Evolutionary conservation across 2,329 filamentous ascomycete genomes (phyloP).

Genomic region (Bipolaris bicolor): DNA sequence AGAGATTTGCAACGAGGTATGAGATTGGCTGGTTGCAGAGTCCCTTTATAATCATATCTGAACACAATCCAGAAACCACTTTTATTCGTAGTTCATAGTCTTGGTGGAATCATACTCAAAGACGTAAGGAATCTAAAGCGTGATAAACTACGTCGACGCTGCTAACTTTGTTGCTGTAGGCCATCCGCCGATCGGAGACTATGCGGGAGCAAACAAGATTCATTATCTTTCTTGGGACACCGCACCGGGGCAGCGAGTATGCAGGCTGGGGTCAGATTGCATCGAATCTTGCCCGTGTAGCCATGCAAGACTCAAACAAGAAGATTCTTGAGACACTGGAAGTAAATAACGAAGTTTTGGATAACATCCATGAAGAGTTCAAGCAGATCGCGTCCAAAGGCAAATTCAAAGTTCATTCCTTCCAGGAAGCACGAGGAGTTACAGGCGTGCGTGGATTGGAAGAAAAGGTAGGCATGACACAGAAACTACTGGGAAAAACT

Average conservation of each 20-base stretch:
- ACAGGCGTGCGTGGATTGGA: background rate
- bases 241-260: slow-evolving; percentile 46
- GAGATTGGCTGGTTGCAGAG: background rate
- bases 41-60: background rate
- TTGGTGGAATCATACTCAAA: background rate
- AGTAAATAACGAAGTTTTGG: slow-evolving; percentile 47
- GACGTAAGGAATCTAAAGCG: background rate
- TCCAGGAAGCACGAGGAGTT: slow-evolving; percentile 33
- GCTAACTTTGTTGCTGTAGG: slow-evolving; percentile 24
- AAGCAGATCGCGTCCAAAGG: slow-evolving; percentile 27
- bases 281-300: slow-evolving; percentile 41
- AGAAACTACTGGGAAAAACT: slow-evolving; percentile 12
- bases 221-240: slow-evolving; percentile 52
- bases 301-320: slow-evolving; percentile 4
- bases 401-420: slow-evolving; percentile 49
- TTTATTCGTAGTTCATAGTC: background rate
- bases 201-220: slow-evolving; percentile 37
- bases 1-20: slow-evolving; percentile 41
- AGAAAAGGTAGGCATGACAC: background rate
- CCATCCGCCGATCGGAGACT: slow-evolving; percentile 39
- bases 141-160: background rate
- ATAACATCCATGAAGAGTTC: slow-evolving; percentile 50
- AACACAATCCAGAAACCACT: background rate
- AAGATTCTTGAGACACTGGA: slow-evolving; percentile 30
- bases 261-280: slow-evolving; percentile 46